phyloP scores from a whole-genome alignment of 805 yeast species.

The Hanseniaspora vineae region DNA sequence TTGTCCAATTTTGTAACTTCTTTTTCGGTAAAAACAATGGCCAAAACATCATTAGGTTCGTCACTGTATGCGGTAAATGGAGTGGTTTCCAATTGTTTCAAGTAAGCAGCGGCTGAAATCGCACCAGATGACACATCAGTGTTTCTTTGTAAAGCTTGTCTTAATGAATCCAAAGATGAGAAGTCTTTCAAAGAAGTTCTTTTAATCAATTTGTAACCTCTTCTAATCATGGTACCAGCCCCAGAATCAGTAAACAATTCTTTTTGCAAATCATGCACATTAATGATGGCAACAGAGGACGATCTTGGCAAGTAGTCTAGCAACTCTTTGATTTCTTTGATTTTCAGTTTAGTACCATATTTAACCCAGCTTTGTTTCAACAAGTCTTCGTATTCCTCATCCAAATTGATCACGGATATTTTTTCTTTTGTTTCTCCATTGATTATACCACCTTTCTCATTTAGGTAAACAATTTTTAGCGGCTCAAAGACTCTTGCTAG shows the following conservation, averaged over 20 bases:
- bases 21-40: constrained; percentile 51
- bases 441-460: constrained; percentile 95
- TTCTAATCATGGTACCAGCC: constrained; percentile 95
- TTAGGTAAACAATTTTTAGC: constrained; percentile 85
- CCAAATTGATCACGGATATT: constrained; percentile 80
- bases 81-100: constrained; percentile 51
- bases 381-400: constrained; percentile 86
- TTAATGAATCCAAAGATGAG: constrained; percentile 52
- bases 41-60: constrained; percentile 89
- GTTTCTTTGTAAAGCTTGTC: constrained; percentile 67
- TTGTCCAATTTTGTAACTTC: constrained; percentile 51
- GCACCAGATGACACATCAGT: constrained; percentile 50
- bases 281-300: constrained; percentile 93
- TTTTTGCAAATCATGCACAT: constrained; percentile 88
- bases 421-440: constrained; percentile 88
- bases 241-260: constrained; percentile 98
- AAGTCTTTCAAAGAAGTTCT: constrained; percentile 61
- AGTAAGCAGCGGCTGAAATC: constrained; percentile 67
- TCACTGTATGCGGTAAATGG: constrained; percentile 78
- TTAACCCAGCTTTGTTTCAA: constrained; percentile 96
- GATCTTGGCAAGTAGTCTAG: constrained; percentile 91
- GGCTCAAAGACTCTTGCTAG: constrained; percentile 95
- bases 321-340: constrained; percentile 90
- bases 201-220: constrained; percentile 81
- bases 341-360: constrained; percentile 94